Percentiles rank a stretch among this genome's conserved stretches.
Conservation (phyloP, 306 rosid species). For the Mimosa pudica region DNA sequence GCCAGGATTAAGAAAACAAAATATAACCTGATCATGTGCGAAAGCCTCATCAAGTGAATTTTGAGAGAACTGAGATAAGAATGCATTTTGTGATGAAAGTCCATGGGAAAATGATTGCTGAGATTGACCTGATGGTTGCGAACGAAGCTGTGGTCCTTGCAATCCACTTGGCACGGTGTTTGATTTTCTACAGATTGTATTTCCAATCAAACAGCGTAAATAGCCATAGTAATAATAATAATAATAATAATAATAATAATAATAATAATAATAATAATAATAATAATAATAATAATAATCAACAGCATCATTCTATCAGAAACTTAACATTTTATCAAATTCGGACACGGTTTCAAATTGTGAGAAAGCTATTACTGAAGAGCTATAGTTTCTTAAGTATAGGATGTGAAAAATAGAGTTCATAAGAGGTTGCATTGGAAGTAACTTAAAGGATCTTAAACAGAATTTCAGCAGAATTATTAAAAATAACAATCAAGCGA, state of each 20-base stretch:
- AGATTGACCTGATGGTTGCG: constrained; percentile 60
- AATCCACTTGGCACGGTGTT: constrained; percentile 56
- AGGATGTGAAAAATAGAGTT: neutral
- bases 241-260: too few relatives aligned
- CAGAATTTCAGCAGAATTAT: neutral
- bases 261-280: too few relatives aligned
- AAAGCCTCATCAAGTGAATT: constrained; percentile 70
- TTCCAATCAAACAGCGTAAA: constrained; percentile 21
- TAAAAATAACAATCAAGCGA: neutral
- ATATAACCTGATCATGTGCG: constrained; percentile 73
- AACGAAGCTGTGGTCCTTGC: constrained; percentile 77
- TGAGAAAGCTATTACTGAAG: neutral
- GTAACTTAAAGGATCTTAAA: constrained; percentile 30
- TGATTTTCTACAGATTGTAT: constrained; percentile 50
- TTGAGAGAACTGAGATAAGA: constrained; percentile 83
- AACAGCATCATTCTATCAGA: neutral
- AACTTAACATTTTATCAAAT: neutral
- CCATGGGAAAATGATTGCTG: constrained; percentile 93
- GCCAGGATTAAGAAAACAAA: constrained; percentile 24
- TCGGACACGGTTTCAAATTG: constrained; percentile 1
- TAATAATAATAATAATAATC: neutral
- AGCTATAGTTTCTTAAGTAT: neutral
- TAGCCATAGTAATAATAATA: neutral
- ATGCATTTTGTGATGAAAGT: constrained; percentile 75
- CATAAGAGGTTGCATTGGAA: neutral